Evolutionary conservation across 169 alveolate genomes (phyloP).

Genomic region (Cryptosporidium bovis): DNA sequence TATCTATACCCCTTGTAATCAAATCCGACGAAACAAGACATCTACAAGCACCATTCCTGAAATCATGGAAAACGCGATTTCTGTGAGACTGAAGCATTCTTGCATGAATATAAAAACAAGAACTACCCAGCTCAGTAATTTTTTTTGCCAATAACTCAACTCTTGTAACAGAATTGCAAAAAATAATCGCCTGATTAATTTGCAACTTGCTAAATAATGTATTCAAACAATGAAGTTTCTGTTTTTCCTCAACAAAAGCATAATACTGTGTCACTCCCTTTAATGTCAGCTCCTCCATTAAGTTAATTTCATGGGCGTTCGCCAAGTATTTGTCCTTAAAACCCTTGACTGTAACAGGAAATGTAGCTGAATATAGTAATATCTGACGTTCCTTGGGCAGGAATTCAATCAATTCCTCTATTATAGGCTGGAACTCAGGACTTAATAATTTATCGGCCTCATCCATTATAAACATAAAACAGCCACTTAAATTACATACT

Average conservation of each 20-base stretch:
- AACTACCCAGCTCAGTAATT: conserved; percentile 98
- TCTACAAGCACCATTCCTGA: conserved; percentile 97
- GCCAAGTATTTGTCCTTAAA: conserved; percentile 94
- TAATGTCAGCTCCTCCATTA: conserved; percentile 98
- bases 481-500: conserved; percentile 90
- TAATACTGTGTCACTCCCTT: conserved; percentile 99
- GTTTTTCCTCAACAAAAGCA: conserved; percentile 97
- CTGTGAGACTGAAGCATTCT: conserved; percentile 96
- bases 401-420: conserved; percentile 93
- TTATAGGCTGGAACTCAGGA: conserved; percentile 96
- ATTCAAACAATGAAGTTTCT: conserved; percentile 96
- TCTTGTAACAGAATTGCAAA: conserved; percentile 98
- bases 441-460: conserved; percentile 99
- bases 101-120: conserved; percentile 98
- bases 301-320: conserved; percentile 96
- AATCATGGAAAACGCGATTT: conserved; percentile 96
- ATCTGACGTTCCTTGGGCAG: conserved; percentile 93
- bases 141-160: conserved; percentile 98
- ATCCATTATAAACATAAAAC: conserved; percentile 94
- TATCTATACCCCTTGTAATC: conserved; percentile 99
- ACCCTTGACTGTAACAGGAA: conserved; percentile 96
- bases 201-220: conserved; percentile 95
- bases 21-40: conserved; percentile 92
- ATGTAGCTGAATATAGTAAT: conserved; percentile 98
- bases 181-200: conserved; percentile 97